phyloP scores from a whole-genome alignment of 106 monocot species.

The Phalaenopsis aphrodite region DNA sequence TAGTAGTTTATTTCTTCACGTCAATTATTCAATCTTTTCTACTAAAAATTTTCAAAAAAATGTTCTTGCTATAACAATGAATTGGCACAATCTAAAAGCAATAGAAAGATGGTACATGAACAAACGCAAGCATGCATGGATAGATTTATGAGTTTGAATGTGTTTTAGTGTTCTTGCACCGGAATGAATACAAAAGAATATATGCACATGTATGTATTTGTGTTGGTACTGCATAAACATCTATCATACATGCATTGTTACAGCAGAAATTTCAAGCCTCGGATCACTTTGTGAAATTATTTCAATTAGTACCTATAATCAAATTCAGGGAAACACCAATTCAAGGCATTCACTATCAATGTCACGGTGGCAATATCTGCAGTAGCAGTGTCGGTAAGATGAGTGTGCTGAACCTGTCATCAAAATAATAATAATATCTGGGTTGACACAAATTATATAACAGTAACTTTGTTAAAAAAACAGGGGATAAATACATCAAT shows the following conservation, averaged over 20 bases:
- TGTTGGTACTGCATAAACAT: not conserved
- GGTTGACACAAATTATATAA: not conserved
- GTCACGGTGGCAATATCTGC: constrained; percentile 92
- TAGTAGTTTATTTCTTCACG: not conserved
- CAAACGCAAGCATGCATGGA: not conserved
- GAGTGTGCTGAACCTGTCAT: constrained; percentile 80
- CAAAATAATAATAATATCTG: not conserved
- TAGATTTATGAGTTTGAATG: not conserved
- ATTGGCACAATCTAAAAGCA: too few relatives aligned
- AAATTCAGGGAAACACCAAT: constrained; percentile 85
- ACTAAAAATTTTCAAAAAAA: not conserved
- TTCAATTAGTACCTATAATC: constrained; percentile 69
- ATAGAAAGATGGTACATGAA: not conserved
- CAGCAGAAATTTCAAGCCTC: not conserved
- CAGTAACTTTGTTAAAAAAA: constrained; percentile 1
- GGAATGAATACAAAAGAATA: not conserved
- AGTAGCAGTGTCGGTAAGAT: constrained; percentile 78
- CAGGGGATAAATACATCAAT: not conserved
- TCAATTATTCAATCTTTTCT: not conserved
- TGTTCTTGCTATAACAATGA: not conserved
- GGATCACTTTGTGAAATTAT: constrained; percentile 8
- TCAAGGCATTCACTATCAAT: constrained; percentile 70
- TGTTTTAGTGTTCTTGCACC: not conserved
- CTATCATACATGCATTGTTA: not conserved
- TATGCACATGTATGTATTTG: not conserved